A percentile compares a stretch with the other conserved stretches of the same genome.
Evolutionary conservation across 2,329 filamentous ascomycete species (phyloP).

Genomic region (Metarhizium album): DNA sequence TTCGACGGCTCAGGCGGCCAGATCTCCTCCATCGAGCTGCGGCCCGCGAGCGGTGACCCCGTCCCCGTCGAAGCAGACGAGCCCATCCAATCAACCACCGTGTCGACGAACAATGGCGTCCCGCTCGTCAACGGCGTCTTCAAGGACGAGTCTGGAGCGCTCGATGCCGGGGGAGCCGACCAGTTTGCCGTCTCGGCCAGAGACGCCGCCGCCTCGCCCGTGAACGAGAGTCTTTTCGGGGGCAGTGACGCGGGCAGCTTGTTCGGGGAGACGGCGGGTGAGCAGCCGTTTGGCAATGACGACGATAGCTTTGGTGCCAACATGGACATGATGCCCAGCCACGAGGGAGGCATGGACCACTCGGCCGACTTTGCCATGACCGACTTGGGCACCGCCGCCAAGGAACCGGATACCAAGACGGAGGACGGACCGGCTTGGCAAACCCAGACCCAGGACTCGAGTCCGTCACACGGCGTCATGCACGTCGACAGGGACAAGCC

Average conservation of each 20-base stretch:
- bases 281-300: conserved; percentile 61
- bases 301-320: conserved; percentile 75
- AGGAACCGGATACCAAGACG: background rate
- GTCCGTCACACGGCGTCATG: conserved; percentile 7
- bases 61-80: conserved; percentile 65
- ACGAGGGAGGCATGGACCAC: conserved; percentile 30
- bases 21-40: conserved; percentile 77
- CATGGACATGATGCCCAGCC: conserved; percentile 44
- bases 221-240: conserved; percentile 72
- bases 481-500: conserved; percentile 4
- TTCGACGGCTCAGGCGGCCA: conserved; percentile 74
- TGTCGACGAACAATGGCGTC: conserved; percentile 63
- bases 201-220: conserved; percentile 55
- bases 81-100: conserved; percentile 50
- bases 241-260: conserved; percentile 72
- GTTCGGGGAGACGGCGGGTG: conserved; percentile 64
- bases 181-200: conserved; percentile 15
- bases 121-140: conserved; percentile 41
- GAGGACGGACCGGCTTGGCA: background rate
- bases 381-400: conserved; percentile 13
- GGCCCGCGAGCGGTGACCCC: conserved; percentile 64
- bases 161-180: conserved; percentile 9
- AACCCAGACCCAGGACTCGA: background rate
- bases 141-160: conserved; percentile 13
- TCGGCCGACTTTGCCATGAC: conserved; percentile 33